Percentiles rank a stretch among this genome's conserved stretches.
These are phyloP conservation scores for Juncus effusus DNA, from an alignment of 176 grass and related monocot species.

Conservation along the genomic window DNA sequence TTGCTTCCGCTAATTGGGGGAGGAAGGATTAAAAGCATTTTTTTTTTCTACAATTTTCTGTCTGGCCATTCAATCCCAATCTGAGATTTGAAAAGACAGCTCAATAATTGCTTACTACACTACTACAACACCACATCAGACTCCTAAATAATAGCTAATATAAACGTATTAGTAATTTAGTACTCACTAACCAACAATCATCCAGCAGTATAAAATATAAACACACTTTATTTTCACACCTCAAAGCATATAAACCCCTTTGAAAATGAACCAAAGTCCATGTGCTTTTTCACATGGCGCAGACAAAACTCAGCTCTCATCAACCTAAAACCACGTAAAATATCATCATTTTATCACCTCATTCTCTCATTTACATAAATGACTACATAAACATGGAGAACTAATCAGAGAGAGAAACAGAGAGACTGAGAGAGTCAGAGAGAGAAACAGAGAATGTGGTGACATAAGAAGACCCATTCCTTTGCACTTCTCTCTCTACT, in stretches of 20 bases:
- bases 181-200: not conserved
- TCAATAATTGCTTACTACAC: not conserved
- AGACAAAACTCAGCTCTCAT: not conserved
- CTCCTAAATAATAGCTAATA: too few species aligned
- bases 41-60: not conserved
- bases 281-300: conserved; percentile 19
- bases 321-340: conserved; percentile 6
- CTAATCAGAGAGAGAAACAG: not conserved
- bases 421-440: not conserved
- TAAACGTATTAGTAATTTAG: not conserved
- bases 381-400: not conserved
- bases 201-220: not conserved
- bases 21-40: too few species aligned
- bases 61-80: not conserved
- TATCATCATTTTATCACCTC: not conserved
- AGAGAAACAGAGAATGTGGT: conserved; percentile 6
- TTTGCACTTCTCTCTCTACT: not conserved
- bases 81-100: not conserved
- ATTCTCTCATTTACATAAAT: not conserved
- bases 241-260: not conserved
- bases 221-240: too few species aligned
- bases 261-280: not conserved
- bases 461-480: conserved; percentile 11
- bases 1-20: too few species aligned
- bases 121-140: not conserved